Base-by-base conservation (phyloP, 1,284 basidiomycete species). In the Fistulinella cinereoalba region DNA sequence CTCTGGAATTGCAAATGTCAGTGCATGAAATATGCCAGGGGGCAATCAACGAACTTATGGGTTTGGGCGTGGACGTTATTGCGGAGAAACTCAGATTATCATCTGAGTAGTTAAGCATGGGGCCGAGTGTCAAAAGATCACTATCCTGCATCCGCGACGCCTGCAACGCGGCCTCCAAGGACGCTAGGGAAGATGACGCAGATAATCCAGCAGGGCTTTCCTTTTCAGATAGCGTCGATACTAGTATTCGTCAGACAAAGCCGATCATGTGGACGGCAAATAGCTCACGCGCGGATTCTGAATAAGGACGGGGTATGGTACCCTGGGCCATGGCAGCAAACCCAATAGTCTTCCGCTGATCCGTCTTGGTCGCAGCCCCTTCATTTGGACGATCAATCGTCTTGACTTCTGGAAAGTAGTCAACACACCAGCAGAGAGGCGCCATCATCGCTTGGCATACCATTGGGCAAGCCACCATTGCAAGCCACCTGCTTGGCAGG, bases 361-460 rank as follows among this genome's bases (percentile, higher is more conserved):
- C 24, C 41, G 31, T 41, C 39, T 34, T 45, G 44, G 53, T 50
- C 41, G 3, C 53, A 58, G 49, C 56, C 52, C 44, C 41, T 25
- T 53, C 22, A 25, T 36, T 21, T 41, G 32, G 41, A 41, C 49
- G 31, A 36, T 8, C 33, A 41, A 18, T 36, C 37, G 22, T 19
- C 38, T 55, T 41, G 43, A 52, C 47, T 32, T 36, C 46, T 63
- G 34, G 22, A 54, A 41, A 25, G 23, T 2, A 1, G 24, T 63
- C 9, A 62, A 42, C 19, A 18, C 28, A n/a, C 16, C 9, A n/a
- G 24, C 32, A 41, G 21, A 19, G 44, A 16, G 15, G 1, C 11
- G 34, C 1, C 15, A 32, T 19, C 24, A 18, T 9, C 16, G 13
- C 13, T 24, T 6, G 9, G 12, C 49, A 10, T 33, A 62, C 59